phyloP scores from a whole-genome alignment of 2,329 filamentous ascomycete species.

The Eutypella sp. region DNA sequence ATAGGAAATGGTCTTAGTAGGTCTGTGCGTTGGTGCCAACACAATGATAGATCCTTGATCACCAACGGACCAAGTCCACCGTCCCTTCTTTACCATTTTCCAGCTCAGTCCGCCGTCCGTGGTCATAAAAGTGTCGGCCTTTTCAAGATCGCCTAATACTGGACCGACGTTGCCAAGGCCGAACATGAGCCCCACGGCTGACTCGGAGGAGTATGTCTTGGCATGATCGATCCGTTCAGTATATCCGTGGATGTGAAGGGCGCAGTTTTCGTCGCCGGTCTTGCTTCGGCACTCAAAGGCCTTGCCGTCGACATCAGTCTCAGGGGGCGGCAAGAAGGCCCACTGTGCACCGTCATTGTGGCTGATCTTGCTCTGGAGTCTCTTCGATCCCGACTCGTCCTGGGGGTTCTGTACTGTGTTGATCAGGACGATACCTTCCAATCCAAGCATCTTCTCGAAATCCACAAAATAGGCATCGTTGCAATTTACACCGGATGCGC shows the following conservation, averaged over 20 bases:
- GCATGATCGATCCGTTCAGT: constrained; percentile 79
- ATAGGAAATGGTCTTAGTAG: constrained; percentile 68
- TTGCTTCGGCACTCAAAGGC: constrained; percentile 61
- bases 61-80: constrained; percentile 90
- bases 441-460: constrained; percentile 89
- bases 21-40: constrained; percentile 67
- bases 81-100: constrained; percentile 79
- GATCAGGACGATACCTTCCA: constrained; percentile 85
- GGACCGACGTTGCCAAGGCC: constrained; percentile 85
- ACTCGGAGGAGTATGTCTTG: constrained; percentile 82
- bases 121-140: constrained; percentile 87
- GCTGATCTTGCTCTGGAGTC: constrained; percentile 83
- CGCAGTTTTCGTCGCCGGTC: constrained; percentile 62
- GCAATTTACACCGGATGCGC: constrained; percentile 75
- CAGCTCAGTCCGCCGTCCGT: constrained; percentile 86
- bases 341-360: constrained; percentile 95
- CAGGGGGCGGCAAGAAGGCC: constrained; percentile 69
- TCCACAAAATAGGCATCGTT: constrained; percentile 77
- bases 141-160: constrained; percentile 58
- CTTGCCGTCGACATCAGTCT: constrained; percentile 65
- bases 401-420: constrained; percentile 77
- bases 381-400: constrained; percentile 65
- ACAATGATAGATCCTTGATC: constrained; percentile 93
- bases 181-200: constrained; percentile 86
- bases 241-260: constrained; percentile 90